These are phyloP conservation scores for Populus hybrid DNA, from an alignment of 441 rosid genomes.

Conservation along the genomic window DNA sequence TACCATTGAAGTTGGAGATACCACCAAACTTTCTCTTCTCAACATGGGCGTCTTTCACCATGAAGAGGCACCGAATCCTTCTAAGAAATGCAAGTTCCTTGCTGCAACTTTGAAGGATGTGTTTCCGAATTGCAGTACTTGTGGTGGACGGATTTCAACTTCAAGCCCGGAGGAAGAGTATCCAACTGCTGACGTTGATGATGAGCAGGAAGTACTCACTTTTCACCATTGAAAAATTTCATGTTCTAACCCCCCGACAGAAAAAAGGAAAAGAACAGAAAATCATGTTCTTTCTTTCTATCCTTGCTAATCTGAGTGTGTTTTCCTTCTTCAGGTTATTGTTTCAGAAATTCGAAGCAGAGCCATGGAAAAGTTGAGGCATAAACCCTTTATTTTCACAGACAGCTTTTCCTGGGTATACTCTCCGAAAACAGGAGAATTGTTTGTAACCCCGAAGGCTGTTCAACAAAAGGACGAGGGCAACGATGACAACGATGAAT, in stretches of 20 bases:
- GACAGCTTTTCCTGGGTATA: slow-evolving; percentile 50
- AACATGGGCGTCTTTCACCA: slow-evolving; percentile 53
- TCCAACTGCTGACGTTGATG: slow-evolving; percentile 33
- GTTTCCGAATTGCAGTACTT: slow-evolving; percentile 49
- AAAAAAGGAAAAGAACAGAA: background rate
- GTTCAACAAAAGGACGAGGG: slow-evolving; percentile 12
- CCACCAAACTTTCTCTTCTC: slow-evolving; percentile 8
- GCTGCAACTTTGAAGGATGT: slow-evolving; percentile 54
- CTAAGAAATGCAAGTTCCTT: slow-evolving; percentile 53
- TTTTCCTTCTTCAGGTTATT: slow-evolving; percentile 40
- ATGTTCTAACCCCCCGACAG: background rate
- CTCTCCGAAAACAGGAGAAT: slow-evolving; percentile 38
- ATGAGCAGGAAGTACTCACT: slow-evolving; percentile 58
- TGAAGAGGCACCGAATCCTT: slow-evolving; percentile 40
- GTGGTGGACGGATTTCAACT: slow-evolving; percentile 40
- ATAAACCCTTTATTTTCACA: slow-evolving; percentile 36
- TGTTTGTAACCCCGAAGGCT: slow-evolving; percentile 26
- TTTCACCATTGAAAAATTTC: background rate
- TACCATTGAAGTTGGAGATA: background rate
- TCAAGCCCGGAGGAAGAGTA: slow-evolving; percentile 42
- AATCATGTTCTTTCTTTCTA: background rate
- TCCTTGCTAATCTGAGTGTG: background rate
- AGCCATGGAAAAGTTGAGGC: slow-evolving; percentile 68
- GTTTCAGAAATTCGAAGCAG: slow-evolving; percentile 55
- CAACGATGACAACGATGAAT: background rate